Evolutionary conservation across 306 rosid species (phyloP), one percentile per base, ranked within the genome.

Genomic region (Myrica gale): DNA sequence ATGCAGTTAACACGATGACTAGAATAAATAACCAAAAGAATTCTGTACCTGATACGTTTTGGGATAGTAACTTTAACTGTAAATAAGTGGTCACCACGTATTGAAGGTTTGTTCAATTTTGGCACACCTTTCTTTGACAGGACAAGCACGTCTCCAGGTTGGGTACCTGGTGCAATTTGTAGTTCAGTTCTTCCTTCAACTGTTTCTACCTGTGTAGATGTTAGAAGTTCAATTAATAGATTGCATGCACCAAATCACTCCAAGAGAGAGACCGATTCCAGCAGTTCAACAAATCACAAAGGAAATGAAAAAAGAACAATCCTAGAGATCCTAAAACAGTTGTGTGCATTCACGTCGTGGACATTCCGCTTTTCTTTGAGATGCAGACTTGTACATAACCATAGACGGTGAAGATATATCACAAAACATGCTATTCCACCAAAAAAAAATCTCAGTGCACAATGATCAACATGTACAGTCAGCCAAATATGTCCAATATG

Each of bases 61-160:
- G 99, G 97, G 82, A 95, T 88, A 26, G 93, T 84, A 72, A 95
- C 96, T 85, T 95, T 89, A 67, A 95, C 88, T 17, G 88, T 89
- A 82, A 95, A 90, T 80, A 95, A 78, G 87, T 95, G 99, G 77
- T 95, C 97, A 5, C 99, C 97, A 32, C 99, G 97, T 69, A 95
- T 87, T 50, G 97, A 89, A 32, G 97, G 90, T 74, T 87, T 92
- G 86, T 90, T 95, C 74, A 95, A 78, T 85, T 95, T 95, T 37
- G 97, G 99, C 15, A 78, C 93, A 74, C 99, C 99, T 82, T 92
- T 95, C 81, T 90, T 92, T 7, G 99, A 86, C 82, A 95, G 86
- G 50, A 90, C 89, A 43, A 92, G 90, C 65, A 88, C 83, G 84
- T 95, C 93, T 44, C 97, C 97, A 17, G 96, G 96, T 87, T 92